A percentile compares a stretch with the other conserved stretches of the same genome.
These are phyloP conservation scores for Sarcodon aspratus DNA, from an alignment of 768 basidiomycete species.

Conservation along the genomic window DNA sequence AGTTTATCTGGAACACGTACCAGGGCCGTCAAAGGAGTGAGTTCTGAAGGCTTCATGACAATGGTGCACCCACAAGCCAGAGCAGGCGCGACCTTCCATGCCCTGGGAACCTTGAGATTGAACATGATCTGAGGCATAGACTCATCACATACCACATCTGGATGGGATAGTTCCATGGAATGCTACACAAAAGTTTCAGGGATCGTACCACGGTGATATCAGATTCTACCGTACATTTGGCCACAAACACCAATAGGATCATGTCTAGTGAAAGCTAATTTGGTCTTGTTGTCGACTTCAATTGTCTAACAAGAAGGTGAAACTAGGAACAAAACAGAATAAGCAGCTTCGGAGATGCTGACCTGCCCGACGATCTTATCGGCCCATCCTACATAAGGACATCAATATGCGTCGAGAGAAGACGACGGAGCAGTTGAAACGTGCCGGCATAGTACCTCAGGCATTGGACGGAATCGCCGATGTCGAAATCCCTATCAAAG, in stretches of 20 bases:
- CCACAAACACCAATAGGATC: slow-evolving; percentile 94
- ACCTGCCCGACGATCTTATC: slow-evolving; percentile 91
- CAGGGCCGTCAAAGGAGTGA: slow-evolving; percentile 76
- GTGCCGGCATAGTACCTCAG: slow-evolving; percentile 82
- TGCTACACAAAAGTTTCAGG: slow-evolving; percentile 27
- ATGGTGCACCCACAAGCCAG: slow-evolving; percentile 87
- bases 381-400: slow-evolving; percentile 38
- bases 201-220: background rate
- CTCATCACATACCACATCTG: slow-evolving; percentile 52
- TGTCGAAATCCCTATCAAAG: slow-evolving; percentile 60
- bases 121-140: background rate
- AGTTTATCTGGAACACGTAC: slow-evolving; percentile 24
- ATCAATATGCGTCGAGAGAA: background rate
- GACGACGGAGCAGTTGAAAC: background rate
- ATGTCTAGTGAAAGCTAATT: slow-evolving; percentile 77
- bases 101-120: slow-evolving; percentile 24
- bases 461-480: slow-evolving; percentile 67
- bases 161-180: slow-evolving; percentile 92
- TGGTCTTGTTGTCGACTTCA: slow-evolving; percentile 69
- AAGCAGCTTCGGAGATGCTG: slow-evolving; percentile 3
- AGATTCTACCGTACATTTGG: slow-evolving; percentile 56
- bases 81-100: slow-evolving; percentile 92
- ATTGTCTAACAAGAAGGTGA: slow-evolving; percentile 37
- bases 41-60: slow-evolving; percentile 90
- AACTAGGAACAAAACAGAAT: slow-evolving; percentile 1